Conservation (phyloP, 1,284 basidiomycete species). For the Ceratobasidium sp. region DNA sequence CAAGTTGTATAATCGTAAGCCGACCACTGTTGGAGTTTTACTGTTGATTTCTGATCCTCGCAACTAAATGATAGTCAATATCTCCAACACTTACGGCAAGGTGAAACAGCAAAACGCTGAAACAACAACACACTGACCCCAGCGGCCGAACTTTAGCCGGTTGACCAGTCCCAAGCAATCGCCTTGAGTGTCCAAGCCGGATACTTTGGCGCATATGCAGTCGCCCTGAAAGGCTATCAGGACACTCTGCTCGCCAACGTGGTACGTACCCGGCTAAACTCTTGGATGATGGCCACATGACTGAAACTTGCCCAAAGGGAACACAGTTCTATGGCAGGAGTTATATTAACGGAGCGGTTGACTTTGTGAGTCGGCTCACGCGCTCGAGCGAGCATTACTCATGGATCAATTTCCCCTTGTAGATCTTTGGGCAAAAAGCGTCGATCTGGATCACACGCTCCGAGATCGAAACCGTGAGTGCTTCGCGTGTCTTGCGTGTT, state of each 20-base stretch:
- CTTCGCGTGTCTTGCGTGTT: not conserved
- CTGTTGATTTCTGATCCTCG: not conserved
- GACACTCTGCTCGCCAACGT: slow-evolving; percentile 43
- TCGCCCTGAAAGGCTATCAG: slow-evolving; percentile 44
- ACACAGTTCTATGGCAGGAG: slow-evolving; percentile 50
- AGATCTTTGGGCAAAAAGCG: slow-evolving; percentile 48
- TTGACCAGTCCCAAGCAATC: slow-evolving; percentile 50
- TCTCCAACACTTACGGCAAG: slow-evolving; percentile 50
- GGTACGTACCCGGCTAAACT: slow-evolving; percentile 7
- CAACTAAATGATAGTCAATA: slow-evolving; percentile 45
- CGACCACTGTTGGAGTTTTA: not conserved
- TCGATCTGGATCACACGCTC: slow-evolving; percentile 49
- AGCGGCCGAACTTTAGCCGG: slow-evolving; percentile 23
- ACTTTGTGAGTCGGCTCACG: slow-evolving; percentile 45
- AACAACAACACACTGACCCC: not conserved
- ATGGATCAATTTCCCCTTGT: not conserved
- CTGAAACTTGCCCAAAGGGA: slow-evolving; percentile 40
- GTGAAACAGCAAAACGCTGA: not conserved
- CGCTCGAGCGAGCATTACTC: not conserved
- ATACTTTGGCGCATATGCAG: slow-evolving; percentile 41
- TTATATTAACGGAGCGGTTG: slow-evolving; percentile 50
- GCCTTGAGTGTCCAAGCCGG: slow-evolving; percentile 50
- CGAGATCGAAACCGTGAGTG: slow-evolving; percentile 45
- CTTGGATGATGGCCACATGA: not conserved
- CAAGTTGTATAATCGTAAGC: slow-evolving; percentile 45